A percentile compares a stretch with the other conserved stretches of the same genome.
These are phyloP conservation scores for Candida morakotiae DNA, from an alignment of 805 yeast species.

Conservation along the genomic window DNA sequence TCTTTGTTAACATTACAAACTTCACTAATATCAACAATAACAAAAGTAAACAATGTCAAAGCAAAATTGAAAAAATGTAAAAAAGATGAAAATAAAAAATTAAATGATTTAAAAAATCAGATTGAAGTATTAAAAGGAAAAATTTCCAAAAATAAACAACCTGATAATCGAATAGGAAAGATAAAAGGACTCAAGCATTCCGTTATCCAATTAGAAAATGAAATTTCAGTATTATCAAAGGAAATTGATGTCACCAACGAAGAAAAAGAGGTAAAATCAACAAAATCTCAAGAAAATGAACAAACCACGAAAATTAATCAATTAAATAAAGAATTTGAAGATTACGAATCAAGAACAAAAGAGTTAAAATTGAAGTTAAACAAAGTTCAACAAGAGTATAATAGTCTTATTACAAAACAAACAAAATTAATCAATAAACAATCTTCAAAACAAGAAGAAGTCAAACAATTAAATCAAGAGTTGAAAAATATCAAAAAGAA, in stretches of 20 bases:
- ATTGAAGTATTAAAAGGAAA: constrained; percentile 29
- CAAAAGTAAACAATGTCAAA: constrained; percentile 19
- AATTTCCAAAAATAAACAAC: constrained; percentile 23
- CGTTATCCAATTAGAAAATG: constrained; percentile 34
- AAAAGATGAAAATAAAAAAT: constrained; percentile 34
- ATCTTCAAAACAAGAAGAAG: constrained; percentile 21
- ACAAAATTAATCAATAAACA: constrained; percentile 23
- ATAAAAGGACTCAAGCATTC: constrained; percentile 38
- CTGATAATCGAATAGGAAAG: constrained; percentile 32
- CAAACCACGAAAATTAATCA: constrained; percentile 18
- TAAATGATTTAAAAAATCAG: constrained; percentile 27
- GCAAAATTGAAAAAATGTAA: constrained; percentile 27
- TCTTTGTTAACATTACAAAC: constrained; percentile 29
- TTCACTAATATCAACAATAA: constrained; percentile 29
- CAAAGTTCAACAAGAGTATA: constrained; percentile 18
- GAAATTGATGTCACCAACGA: constrained; percentile 14
- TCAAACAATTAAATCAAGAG: constrained; percentile 19
- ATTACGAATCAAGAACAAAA: constrained; percentile 21
- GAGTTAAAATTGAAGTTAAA: constrained; percentile 19
- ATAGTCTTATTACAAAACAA: constrained; percentile 17
- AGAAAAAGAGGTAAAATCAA: constrained; percentile 11
- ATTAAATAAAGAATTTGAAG: constrained; percentile 18
- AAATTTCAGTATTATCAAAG: constrained; percentile 21
- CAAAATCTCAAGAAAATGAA: constrained; percentile 16
- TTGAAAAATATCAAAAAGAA: constrained; percentile 23